phyloP scores from a whole-genome alignment of 805 yeast genomes.

The Wickerhamiella dianesei region DNA sequence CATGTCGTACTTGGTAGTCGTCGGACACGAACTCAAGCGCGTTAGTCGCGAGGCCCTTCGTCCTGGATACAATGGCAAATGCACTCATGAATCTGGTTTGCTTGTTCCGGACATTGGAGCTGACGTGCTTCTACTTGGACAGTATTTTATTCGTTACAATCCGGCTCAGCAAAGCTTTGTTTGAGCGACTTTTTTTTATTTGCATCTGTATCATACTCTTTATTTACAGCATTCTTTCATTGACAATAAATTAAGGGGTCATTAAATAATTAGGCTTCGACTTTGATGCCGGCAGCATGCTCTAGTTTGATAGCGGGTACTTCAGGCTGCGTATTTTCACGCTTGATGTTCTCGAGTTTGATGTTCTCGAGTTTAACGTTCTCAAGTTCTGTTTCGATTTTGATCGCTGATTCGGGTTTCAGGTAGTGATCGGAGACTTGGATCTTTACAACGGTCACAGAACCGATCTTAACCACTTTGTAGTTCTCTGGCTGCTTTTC shows the following conservation, averaged over 20 bases:
- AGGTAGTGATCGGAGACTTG: neutral
- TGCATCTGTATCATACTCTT: constrained; percentile 4
- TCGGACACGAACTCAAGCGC: constrained; percentile 6
- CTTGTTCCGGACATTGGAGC: constrained; percentile 15
- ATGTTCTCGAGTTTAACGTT: neutral
- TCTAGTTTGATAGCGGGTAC: neutral
- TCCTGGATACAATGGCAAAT: constrained; percentile 9
- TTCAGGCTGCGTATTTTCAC: neutral
- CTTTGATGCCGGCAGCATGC: neutral
- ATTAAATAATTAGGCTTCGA: neutral
- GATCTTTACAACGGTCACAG: constrained; percentile 15
- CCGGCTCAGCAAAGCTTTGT: constrained; percentile 1
- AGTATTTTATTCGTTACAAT: constrained; percentile 14
- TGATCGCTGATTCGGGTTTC: too few species aligned
- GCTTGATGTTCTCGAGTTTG: neutral
- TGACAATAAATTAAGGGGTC: neutral
- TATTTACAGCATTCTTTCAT: constrained; percentile 1
- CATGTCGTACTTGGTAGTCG: constrained; percentile 9
- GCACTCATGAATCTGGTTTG: constrained; percentile 9
- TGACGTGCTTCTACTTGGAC: constrained; percentile 13
- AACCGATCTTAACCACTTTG: constrained; percentile 17
- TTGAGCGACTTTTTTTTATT: neutral
- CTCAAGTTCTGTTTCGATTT: too few species aligned
- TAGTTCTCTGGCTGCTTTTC: constrained; percentile 19
- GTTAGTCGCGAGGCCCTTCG: constrained; percentile 7